Percentiles rank a stretch among this genome's conserved stretches.
Conservation (phyloP, 164 flowering plant species). For the Cinnamomum micranthum region DNA sequence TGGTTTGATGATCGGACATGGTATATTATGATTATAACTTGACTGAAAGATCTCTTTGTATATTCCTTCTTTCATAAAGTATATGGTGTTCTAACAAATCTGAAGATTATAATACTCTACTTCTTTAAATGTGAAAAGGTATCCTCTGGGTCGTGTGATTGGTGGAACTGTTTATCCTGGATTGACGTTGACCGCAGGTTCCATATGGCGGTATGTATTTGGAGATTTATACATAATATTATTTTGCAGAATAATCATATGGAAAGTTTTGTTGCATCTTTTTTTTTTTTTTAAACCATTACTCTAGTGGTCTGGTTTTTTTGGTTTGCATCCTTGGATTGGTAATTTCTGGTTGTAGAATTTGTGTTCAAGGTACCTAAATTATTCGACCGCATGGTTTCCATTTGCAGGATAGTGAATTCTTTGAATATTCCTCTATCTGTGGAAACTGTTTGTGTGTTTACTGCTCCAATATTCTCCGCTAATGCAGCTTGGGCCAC, state of each 20-base stretch:
- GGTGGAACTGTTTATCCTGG: conserved; percentile 99
- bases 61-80: background rate
- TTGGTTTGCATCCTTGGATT: background rate
- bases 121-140: conserved; percentile 44
- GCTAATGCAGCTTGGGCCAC: conserved; percentile 99
- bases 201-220: conserved; percentile 78
- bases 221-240: background rate
- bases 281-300: background rate
- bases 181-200: conserved; percentile 92
- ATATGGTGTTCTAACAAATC: background rate
- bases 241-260: background rate
- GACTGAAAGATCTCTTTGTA: background rate
- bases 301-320: background rate
- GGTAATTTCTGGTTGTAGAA: background rate
- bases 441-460: conserved; percentile 98
- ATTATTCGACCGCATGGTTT: background rate
- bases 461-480: conserved; percentile 96
- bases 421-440: conserved; percentile 95
- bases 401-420: conserved; percentile 59
- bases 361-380: background rate
- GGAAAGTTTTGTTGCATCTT: background rate
- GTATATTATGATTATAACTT: conserved; percentile 37
- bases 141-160: conserved; percentile 99
- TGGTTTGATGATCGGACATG: conserved; percentile 99
- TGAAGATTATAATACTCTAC: background rate